Percentiles rank a stretch among this genome's conserved stretches.
Evolutionary conservation across 768 basidiomycete species (phyloP).

Genomic region (Suillus lakei): DNA sequence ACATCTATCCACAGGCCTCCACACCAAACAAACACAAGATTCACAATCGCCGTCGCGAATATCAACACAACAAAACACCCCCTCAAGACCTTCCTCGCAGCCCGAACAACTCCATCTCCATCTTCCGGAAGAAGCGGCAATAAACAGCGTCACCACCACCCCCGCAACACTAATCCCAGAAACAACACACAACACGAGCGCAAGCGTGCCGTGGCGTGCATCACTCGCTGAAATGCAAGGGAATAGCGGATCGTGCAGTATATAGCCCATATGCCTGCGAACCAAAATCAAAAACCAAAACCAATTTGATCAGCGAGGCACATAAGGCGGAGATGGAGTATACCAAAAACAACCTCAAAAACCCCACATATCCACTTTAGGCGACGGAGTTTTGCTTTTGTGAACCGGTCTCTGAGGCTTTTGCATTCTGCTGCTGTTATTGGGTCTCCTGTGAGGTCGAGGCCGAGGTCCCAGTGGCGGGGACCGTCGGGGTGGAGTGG

Average conservation of each 20-base stretch:
- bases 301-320: not conserved
- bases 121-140: conserved; percentile 40
- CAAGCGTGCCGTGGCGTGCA: conserved; percentile 35
- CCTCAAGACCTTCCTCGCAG: conserved; percentile 36
- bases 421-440: conserved; percentile 36
- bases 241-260: conserved; percentile 72
- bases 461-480: conserved; percentile 34
- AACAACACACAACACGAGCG: conserved; percentile 30
- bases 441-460: conserved; percentile 37
- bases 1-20: conserved; percentile 59
- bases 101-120: conserved; percentile 10
- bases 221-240: conserved; percentile 54
- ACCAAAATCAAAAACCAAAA: not conserved
- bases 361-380: conserved; percentile 32
- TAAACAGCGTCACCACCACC: conserved; percentile 44
- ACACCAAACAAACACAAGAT: conserved; percentile 59
- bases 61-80: conserved; percentile 52
- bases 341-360: conserved; percentile 44
- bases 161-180: conserved; percentile 29
- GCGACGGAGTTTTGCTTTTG: conserved; percentile 39
- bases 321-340: conserved; percentile 16
- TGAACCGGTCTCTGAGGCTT: conserved; percentile 29
- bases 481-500: conserved; percentile 49
- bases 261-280: conserved; percentile 58
- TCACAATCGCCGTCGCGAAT: conserved; percentile 56